phyloP scores from a whole-genome alignment of 441 rosid genomes.

The Pelargonium citronellum region DNA sequence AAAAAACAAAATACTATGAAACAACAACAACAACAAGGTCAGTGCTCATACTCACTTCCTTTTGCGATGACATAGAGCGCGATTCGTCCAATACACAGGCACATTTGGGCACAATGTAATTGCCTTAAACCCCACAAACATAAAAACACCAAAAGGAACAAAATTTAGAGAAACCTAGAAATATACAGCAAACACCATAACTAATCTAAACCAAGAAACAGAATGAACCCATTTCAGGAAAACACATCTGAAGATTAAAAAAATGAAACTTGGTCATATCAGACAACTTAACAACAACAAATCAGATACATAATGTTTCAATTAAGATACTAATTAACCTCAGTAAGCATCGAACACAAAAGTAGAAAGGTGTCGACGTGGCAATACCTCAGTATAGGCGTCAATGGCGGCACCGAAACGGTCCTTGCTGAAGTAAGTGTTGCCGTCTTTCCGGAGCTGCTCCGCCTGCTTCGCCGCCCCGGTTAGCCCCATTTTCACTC shows the following conservation, averaged over 20 bases:
- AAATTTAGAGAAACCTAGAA: background rate
- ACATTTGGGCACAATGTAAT: constrained; percentile 76
- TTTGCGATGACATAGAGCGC: constrained; percentile 76
- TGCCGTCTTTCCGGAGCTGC: constrained; percentile 54
- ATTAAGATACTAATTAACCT: too few species aligned
- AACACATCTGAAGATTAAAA: too few species aligned
- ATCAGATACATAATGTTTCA: too few species aligned
- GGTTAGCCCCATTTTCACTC: too few species aligned
- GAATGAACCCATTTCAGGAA: background rate
- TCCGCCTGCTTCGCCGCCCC: constrained; percentile 68
- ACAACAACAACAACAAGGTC: too few species aligned
- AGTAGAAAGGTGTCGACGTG: background rate
- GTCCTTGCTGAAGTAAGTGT: constrained; percentile 46
- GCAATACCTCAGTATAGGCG: constrained; percentile 81
- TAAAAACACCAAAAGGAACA: background rate
- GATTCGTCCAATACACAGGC: constrained; percentile 83
- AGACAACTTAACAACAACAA: too few species aligned
- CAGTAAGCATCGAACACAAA: too few species aligned
- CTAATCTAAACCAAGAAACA: background rate
- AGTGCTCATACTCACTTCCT: constrained; percentile 59
- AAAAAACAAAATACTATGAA: too few species aligned
- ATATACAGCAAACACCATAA: background rate
- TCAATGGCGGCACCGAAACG: constrained; percentile 95
- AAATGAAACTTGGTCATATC: too few species aligned
- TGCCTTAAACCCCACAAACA: constrained; percentile 43